Evolutionary conservation across 768 basidiomycete genomes (phyloP).

Genomic region (Rhizopogon roseolus): DNA sequence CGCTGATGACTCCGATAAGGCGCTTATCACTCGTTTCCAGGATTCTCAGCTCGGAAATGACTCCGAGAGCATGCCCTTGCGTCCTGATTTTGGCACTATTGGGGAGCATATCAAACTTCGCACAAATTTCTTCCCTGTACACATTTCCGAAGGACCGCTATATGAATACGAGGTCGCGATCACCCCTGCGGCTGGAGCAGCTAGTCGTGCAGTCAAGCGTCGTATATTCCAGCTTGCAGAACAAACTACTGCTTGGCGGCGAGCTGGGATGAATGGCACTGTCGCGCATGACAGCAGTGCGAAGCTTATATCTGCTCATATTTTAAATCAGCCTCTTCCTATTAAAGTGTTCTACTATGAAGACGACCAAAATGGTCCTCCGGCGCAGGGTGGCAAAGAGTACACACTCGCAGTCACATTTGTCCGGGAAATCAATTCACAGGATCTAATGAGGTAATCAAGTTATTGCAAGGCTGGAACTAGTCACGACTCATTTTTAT

Average conservation of each 20-base stretch:
- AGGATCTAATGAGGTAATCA: conserved; percentile 34
- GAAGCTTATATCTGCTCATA: conserved; percentile 38
- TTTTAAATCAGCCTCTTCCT: conserved; percentile 36
- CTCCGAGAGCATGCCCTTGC: conserved; percentile 33
- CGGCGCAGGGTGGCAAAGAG: conserved; percentile 26
- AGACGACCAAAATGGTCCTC: conserved; percentile 36
- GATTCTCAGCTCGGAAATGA: conserved; percentile 18
- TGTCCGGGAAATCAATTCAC: conserved; percentile 39
- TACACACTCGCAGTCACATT: conserved; percentile 42
- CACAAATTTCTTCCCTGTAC: conserved; percentile 49
- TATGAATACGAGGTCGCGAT: conserved; percentile 45
- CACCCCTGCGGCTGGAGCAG: conserved; percentile 26
- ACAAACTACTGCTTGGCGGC: conserved; percentile 32
- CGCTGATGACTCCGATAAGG: conserved; percentile 37
- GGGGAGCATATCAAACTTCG: conserved; percentile 43
- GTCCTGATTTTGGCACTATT: conserved; percentile 41
- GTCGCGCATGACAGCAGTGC: conserved; percentile 46
- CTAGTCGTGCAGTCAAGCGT: conserved; percentile 34
- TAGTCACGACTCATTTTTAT: background rate
- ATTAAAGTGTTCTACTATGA: conserved; percentile 40
- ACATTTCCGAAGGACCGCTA: conserved; percentile 40
- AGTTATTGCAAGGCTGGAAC: background rate
- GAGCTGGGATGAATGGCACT: conserved; percentile 33
- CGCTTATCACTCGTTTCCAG: conserved; percentile 32
- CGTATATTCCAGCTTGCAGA: conserved; percentile 51